A percentile compares a stretch with the other conserved stretches of the same genome.
These are phyloP conservation scores for Pueraria montana DNA, from an alignment of 306 rosid species.

Conservation along the genomic window DNA sequence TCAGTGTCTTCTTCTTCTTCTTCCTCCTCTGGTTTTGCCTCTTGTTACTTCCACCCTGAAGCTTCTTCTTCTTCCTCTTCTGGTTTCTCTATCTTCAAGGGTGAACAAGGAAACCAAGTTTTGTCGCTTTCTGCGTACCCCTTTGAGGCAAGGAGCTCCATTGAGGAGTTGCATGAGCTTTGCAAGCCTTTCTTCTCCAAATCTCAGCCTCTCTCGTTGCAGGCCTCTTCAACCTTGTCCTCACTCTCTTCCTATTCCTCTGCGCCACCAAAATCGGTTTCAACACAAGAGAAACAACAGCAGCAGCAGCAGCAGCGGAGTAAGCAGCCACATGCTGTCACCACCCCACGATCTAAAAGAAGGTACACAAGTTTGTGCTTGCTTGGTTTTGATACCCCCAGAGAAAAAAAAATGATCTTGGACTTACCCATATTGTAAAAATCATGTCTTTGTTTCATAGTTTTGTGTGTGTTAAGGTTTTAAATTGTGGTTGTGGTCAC, in stretches of 20 bases:
- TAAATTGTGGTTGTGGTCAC: not conserved
- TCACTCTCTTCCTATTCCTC: conserved; percentile 56
- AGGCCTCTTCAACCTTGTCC: conserved; percentile 45
- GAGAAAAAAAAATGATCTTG: conserved; percentile 9
- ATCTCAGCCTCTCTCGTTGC: conserved; percentile 55
- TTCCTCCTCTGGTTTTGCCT: conserved; percentile 18
- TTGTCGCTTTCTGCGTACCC: conserved; percentile 60
- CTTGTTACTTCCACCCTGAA: conserved; percentile 26
- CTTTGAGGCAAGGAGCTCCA: conserved; percentile 48
- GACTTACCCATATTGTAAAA: conserved; percentile 35
- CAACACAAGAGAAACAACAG: conserved; percentile 53
- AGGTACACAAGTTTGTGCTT: conserved; percentile 56
- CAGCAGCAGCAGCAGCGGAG: conserved; percentile 45
- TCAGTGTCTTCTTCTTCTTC: conserved; percentile 34
- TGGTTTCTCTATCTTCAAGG: conserved; percentile 42
- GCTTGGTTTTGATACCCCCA: not conserved
- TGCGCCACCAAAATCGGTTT: conserved; percentile 45
- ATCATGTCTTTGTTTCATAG: conserved; percentile 2
- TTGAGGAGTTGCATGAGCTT: conserved; percentile 86
- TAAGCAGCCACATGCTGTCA: conserved; percentile 53
- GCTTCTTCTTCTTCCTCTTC: conserved; percentile 21
- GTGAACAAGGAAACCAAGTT: conserved; percentile 46
- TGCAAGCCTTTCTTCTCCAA: conserved; percentile 84
- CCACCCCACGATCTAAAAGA: conserved; percentile 79
- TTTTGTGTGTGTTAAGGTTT: not conserved